Percentiles rank a stretch among this genome's conserved stretches.
These are phyloP conservation scores for Priceomyces melissophilus DNA, from an alignment of 805 yeast genomes.

Conservation along the genomic window DNA sequence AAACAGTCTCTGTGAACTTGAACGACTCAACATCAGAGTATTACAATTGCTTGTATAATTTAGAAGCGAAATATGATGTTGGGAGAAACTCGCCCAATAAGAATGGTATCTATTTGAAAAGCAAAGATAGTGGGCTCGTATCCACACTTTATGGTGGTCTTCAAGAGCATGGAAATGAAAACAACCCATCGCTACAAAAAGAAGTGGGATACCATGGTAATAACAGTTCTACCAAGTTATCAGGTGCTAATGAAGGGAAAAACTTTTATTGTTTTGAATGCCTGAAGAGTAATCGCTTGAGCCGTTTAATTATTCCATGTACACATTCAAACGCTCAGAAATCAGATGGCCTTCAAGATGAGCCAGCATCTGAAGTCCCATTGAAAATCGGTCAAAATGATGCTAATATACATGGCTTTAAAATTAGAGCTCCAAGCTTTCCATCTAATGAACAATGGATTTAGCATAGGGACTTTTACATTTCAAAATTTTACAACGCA, in stretches of 20 bases:
- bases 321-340: slow-evolving; percentile 7
- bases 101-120: slow-evolving; percentile 2
- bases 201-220: background rate
- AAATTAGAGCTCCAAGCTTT: slow-evolving; percentile 5
- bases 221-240: slow-evolving; percentile 7
- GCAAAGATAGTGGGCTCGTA: background rate
- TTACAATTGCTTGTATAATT: slow-evolving; percentile 7
- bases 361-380: background rate
- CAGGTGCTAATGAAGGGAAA: background rate
- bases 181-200: background rate
- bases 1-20: slow-evolving; percentile 21
- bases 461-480: background rate
- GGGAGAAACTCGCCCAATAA: slow-evolving; percentile 8
- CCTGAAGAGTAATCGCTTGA: slow-evolving; percentile 4
- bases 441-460: slow-evolving; percentile 9
- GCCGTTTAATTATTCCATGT: slow-evolving; percentile 10
- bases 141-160: background rate
- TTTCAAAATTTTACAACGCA: background rate
- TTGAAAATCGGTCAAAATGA: slow-evolving; percentile 3
- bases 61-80: slow-evolving; percentile 8
- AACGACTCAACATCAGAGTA: slow-evolving; percentile 20
- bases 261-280: slow-evolving; percentile 7
- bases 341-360: slow-evolving; percentile 2
- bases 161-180: background rate
- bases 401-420: slow-evolving; percentile 3